phyloP scores from a whole-genome alignment of 148 eudicot species.

The Linanthus parryae region DNA sequence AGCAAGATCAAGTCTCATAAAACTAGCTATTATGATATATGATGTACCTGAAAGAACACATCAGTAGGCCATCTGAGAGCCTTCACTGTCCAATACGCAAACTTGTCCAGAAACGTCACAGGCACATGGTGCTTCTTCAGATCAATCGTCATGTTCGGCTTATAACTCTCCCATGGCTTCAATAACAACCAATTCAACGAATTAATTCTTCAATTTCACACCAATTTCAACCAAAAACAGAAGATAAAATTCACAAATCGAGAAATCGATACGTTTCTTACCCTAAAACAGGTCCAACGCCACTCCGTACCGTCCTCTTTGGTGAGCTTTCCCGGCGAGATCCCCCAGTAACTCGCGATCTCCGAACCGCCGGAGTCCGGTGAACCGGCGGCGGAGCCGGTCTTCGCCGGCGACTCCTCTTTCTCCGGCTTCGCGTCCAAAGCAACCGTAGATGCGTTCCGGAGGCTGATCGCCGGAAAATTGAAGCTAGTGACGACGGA shows the following conservation, averaged over 20 bases:
- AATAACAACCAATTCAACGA: not conserved
- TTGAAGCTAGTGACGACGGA: constrained; percentile 18
- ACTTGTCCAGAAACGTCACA: constrained; percentile 41
- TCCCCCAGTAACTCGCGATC: constrained; percentile 53
- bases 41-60: constrained; percentile 56
- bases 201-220: not conserved
- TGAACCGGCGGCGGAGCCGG: constrained; percentile 15
- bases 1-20: not conserved
- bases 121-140: constrained; percentile 64
- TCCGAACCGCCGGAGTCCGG: constrained; percentile 4
- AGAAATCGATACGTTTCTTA: constrained; percentile 7
- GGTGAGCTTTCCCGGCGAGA: constrained; percentile 32
- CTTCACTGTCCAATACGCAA: constrained; percentile 66
- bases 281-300: constrained; percentile 82
- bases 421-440: constrained; percentile 16
- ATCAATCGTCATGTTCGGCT: constrained; percentile 56
- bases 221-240: not conserved
- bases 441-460: constrained; percentile 29
- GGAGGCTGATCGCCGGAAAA: constrained; percentile 16
- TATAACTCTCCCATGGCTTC: constrained; percentile 78
- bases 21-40: not conserved
- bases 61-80: constrained; percentile 63
- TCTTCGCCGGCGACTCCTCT: constrained; percentile 10
- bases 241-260: not conserved
- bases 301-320: constrained; percentile 78